These are phyloP conservation scores for Lunasporangiospora selenospora DNA, from an alignment of 192 early-diverging fungal genomes.

Conservation along the genomic window DNA sequence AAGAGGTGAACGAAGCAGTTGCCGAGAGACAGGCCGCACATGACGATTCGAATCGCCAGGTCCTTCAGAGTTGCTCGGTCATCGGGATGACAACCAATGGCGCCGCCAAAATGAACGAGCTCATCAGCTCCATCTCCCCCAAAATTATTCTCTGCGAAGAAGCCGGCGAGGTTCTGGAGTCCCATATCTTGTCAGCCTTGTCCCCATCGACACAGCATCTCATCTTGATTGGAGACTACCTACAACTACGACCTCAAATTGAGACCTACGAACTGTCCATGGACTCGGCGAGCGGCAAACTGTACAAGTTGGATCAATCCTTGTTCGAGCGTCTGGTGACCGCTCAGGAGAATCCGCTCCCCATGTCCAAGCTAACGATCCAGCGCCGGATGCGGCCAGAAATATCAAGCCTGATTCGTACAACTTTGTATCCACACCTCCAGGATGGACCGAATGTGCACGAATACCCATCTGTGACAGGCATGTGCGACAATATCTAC, in stretches of 20 bases:
- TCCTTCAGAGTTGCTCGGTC: conserved; percentile 44
- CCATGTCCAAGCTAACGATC: conserved; percentile 46
- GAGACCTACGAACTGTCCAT: conserved; percentile 39
- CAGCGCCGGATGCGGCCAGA: conserved; percentile 63
- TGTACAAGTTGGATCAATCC: conserved; percentile 52
- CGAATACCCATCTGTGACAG: conserved; percentile 40
- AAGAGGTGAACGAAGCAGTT: too few relatives aligned
- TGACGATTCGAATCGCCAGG: conserved; percentile 34
- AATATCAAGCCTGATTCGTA: conserved; percentile 54
- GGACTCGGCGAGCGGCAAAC: conserved; percentile 44
- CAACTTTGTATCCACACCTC: conserved; percentile 53
- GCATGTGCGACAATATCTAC: conserved; percentile 53
- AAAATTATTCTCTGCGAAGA: conserved; percentile 64
- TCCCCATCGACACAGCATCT: conserved; percentile 57
- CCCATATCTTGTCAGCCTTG: conserved; percentile 57
- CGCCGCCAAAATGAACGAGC: conserved; percentile 56
- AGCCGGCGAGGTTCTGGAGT: conserved; percentile 64
- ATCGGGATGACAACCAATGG: conserved; percentile 69
- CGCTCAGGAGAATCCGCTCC: conserved; percentile 36
- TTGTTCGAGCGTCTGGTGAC: conserved; percentile 59
- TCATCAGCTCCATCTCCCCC: conserved; percentile 52
- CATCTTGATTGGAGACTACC: conserved; percentile 60
- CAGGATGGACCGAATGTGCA: conserved; percentile 44
- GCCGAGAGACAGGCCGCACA: too few relatives aligned
- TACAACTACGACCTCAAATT: conserved; percentile 45